Percentiles rank a stretch among this genome's conserved stretches.
These are phyloP conservation scores for Quercus berberidifolia DNA, from an alignment of 306 rosid species.

Conservation along the genomic window DNA sequence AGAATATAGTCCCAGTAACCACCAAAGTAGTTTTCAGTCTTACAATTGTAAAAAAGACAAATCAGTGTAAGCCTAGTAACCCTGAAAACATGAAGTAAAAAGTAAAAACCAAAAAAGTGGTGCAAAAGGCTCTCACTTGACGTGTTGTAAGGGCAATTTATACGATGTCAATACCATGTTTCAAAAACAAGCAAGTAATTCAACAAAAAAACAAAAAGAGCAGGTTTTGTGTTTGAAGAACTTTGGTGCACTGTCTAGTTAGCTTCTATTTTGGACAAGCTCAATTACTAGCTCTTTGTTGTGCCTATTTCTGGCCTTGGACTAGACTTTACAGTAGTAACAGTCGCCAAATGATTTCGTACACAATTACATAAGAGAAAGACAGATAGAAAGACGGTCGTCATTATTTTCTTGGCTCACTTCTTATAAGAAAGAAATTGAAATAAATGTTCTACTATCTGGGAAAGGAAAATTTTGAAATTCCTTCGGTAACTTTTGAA, in stretches of 20 bases:
- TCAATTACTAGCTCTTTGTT: not conserved
- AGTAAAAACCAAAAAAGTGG: not conserved
- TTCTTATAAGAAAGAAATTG: constrained; percentile 6
- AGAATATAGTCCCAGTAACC: constrained; percentile 15
- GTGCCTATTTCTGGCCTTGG: not conserved
- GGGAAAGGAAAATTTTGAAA: constrained; percentile 2
- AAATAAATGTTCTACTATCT: constrained; percentile 8
- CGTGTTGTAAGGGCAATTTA: not conserved
- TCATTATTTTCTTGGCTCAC: not conserved
- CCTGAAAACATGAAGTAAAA: not conserved
- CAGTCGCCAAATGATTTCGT: not conserved
- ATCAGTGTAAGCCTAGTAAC: constrained; percentile 4
- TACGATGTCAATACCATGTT: not conserved
- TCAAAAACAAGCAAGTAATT: not conserved
- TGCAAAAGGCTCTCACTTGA: not conserved
- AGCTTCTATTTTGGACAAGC: not conserved
- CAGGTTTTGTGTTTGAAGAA: not conserved
- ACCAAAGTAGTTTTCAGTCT: constrained; percentile 13
- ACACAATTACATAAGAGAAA: not conserved
- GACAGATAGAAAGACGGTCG: not conserved
- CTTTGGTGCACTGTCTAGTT: not conserved
- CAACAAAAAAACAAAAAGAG: not conserved
- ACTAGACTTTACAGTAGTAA: not conserved
- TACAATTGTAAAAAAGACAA: constrained; percentile 11
- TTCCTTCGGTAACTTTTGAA: not conserved